Conservation (phyloP, 768 basidiomycete species). For the Dacryopinax primogenitus region DNA sequence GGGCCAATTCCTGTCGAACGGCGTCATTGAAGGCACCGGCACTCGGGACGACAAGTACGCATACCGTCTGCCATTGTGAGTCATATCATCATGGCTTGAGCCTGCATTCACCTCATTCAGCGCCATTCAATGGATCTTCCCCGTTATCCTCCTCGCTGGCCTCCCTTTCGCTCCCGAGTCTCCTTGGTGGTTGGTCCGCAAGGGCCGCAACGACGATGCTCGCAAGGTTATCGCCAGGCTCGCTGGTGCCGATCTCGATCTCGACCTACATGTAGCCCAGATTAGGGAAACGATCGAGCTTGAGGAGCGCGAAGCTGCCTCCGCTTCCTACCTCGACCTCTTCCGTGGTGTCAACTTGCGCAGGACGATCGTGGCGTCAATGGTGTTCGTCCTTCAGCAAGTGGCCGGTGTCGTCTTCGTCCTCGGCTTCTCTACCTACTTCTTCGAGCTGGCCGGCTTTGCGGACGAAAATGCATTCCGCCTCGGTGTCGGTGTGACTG, state of each 20-base stretch:
- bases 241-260: slow-evolving; percentile 20
- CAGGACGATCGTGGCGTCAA: slow-evolving; percentile 27
- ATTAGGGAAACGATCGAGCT: slow-evolving; percentile 28
- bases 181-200: slow-evolving; percentile 25
- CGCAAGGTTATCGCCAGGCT: slow-evolving; percentile 18
- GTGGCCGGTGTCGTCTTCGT: slow-evolving; percentile 20
- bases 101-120: not conserved
- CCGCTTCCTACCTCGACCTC: slow-evolving; percentile 28
- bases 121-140: slow-evolving; percentile 19
- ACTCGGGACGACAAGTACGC: not conserved
- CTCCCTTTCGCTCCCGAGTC: slow-evolving; percentile 21
- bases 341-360: slow-evolving; percentile 24
- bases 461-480: slow-evolving; percentile 16
- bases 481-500: slow-evolving; percentile 16
- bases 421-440: slow-evolving; percentile 16
- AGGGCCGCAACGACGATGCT: slow-evolving; percentile 23
- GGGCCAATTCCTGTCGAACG: slow-evolving; percentile 6
- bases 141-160: slow-evolving; percentile 23
- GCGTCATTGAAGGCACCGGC: not conserved
- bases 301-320: slow-evolving; percentile 24
- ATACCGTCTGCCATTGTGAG: not conserved
- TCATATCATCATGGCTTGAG: not conserved
- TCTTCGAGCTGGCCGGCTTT: slow-evolving; percentile 22
- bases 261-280: slow-evolving; percentile 26
- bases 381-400: slow-evolving; percentile 23